phyloP scores from a whole-genome alignment of 2,329 filamentous ascomycete species.

The Metarhizium album region DNA sequence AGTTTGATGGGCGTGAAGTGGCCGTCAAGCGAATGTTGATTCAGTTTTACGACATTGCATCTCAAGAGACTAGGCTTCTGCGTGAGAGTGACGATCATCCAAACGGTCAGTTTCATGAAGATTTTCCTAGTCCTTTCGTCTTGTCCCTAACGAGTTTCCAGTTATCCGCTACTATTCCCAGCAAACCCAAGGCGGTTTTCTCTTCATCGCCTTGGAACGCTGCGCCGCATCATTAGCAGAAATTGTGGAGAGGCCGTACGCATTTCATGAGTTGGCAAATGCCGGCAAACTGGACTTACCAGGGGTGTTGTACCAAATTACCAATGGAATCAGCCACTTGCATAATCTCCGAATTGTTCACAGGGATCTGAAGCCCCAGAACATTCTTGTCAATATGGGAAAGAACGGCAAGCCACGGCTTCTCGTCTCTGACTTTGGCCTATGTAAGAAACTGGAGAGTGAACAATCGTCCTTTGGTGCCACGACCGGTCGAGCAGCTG shows the following conservation, averaged over 20 bases:
- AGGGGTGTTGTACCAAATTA: conserved; percentile 76
- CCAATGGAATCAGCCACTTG: conserved; percentile 77
- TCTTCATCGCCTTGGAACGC: conserved; percentile 92
- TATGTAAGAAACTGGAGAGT: conserved; percentile 93
- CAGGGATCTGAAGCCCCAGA: conserved; percentile 93
- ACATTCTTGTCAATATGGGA: conserved; percentile 76
- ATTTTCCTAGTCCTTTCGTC: neutral
- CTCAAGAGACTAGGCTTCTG: conserved; percentile 81
- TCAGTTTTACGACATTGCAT: conserved; percentile 91
- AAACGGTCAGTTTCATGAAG: conserved; percentile 45
- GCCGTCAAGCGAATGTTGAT: conserved; percentile 96
- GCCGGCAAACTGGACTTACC: conserved; percentile 67
- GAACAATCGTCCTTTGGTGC: conserved; percentile 91
- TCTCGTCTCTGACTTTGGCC: conserved; percentile 91
- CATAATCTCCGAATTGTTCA: conserved; percentile 92
- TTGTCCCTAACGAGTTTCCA: conserved; percentile 16
- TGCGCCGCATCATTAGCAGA: conserved; percentile 92
- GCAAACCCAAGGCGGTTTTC: conserved; percentile 75
- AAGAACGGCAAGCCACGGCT: conserved; percentile 65
- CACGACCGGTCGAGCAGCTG: conserved; percentile 84
- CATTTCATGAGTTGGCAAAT: conserved; percentile 57
- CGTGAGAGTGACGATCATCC: conserved; percentile 91
- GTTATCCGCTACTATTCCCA: conserved; percentile 96
- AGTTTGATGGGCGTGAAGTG: conserved; percentile 84
- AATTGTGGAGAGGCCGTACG: conserved; percentile 65